A percentile compares a stretch with the other conserved stretches of the same genome.
Conservation (phyloP, 2,329 filamentous ascomycete species). For the Aureobasidium sp. region DNA sequence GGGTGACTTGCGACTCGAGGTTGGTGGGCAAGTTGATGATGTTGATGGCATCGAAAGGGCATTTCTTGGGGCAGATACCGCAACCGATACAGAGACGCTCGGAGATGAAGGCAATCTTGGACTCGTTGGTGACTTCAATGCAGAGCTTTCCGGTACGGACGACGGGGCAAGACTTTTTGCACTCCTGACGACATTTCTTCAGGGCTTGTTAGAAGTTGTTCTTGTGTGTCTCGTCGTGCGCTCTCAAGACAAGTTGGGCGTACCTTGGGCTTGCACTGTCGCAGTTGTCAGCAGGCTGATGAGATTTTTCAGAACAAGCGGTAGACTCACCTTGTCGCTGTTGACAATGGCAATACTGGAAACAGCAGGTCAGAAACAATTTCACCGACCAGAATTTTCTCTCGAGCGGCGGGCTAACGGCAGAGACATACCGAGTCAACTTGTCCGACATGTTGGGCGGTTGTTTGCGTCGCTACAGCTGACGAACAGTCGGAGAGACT, state of each 20-base stretch:
- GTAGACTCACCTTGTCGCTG: conserved; percentile 73
- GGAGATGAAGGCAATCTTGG: conserved; percentile 96
- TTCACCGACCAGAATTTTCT: conserved; percentile 15
- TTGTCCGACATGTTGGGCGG: conserved; percentile 69
- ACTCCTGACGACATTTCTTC: conserved; percentile 97
- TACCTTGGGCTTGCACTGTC: conserved; percentile 82
- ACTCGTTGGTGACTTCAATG: conserved; percentile 83
- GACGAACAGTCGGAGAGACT: background rate
- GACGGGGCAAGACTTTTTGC: conserved; percentile 97
- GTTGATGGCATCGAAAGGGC: conserved; percentile 95
- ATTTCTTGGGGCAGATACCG: conserved; percentile 99
- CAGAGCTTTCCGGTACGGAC: conserved; percentile 96
- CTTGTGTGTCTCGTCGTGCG: conserved; percentile 15
- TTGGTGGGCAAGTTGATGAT: conserved; percentile 99
- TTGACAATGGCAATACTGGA: conserved; percentile 96
- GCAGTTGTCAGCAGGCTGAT: background rate
- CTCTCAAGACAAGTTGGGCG: background rate
- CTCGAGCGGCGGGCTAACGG: background rate
- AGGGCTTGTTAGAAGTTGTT: conserved; percentile 11
- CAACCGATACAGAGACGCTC: conserved; percentile 95
- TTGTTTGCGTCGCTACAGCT: background rate
- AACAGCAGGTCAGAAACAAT: conserved; percentile 15
- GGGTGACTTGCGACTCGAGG: conserved; percentile 94
- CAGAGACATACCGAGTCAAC: conserved; percentile 70
- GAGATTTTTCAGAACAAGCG: conserved; percentile 20